These are phyloP conservation scores for Fusarium protoensiforme DNA, from an alignment of 2,329 filamentous ascomycete genomes.

Conservation along the genomic window DNA sequence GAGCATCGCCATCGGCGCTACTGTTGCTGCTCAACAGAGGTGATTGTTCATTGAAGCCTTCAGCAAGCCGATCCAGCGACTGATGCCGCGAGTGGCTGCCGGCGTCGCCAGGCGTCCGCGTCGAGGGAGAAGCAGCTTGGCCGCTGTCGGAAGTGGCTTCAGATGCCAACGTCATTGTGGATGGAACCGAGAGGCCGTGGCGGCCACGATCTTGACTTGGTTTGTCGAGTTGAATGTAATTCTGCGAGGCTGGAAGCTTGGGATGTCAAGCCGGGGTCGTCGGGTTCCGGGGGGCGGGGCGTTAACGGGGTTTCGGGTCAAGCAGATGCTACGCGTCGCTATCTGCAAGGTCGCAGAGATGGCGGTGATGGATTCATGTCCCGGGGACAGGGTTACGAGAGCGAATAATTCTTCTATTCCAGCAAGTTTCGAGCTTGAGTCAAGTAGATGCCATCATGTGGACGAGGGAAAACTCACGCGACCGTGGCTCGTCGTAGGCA, in stretches of 20 bases:
- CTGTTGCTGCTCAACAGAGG: conserved; percentile 42
- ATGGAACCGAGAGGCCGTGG: conserved; percentile 4
- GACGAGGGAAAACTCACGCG: conserved; percentile 38
- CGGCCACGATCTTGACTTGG: conserved; percentile 5
- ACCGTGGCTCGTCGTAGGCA: conserved; percentile 27
- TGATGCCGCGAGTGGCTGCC: conserved; percentile 17
- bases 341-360: conserved; percentile 22
- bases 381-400: neutral
- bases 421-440: neutral
- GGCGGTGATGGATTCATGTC: neutral
- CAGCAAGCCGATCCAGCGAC: conserved; percentile 30
- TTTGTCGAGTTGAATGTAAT: conserved; percentile 9
- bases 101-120: conserved; percentile 13
- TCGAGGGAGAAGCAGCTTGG: conserved; percentile 10
- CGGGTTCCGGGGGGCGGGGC: conserved; percentile 24
- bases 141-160: conserved; percentile 12
- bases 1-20: conserved; percentile 15
- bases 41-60: conserved; percentile 44
- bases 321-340: conserved; percentile 9
- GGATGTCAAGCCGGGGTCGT: conserved; percentile 6
- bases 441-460: conserved; percentile 38
- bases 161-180: conserved; percentile 25
- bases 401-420: neutral
- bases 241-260: conserved; percentile 14
- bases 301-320: conserved; percentile 1